Base-by-base conservation (phyloP, 306 rosid species). In the Medicago ruthenica region DNA sequence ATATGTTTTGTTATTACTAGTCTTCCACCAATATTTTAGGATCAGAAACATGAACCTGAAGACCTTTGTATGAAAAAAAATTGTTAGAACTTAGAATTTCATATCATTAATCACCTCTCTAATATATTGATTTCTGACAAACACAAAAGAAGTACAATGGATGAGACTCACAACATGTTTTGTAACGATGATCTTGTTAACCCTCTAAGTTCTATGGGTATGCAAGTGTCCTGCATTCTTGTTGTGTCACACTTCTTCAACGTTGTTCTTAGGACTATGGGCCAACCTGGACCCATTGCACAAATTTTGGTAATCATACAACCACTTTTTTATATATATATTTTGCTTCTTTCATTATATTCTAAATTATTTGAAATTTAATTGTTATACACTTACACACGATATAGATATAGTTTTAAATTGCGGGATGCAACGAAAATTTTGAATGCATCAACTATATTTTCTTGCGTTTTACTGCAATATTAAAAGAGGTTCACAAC, bases 241-340 rank as follows among this genome's bases (percentile, higher is more conserved):
- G 98, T 95, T 81, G 86, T 92, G 22, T 95, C 98, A 41, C 97
- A 92, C 69, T 75, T 92, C 76, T 95, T 95, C 78, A 90, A 95
- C 66, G 80, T 95, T 53, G 58, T 95, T 24, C 95, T 95, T 74
- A 92, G 85, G 70, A 77, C 89, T 41, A 27, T 90, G 6, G 97
- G 98, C 37, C 98, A 95, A 71, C 91, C 98, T 13, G 98, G 98
- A 13, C 88, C 97, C 72, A 86, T 95, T 63, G 93, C 97, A 21
- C 97, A 95, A 67, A 86, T 95, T 61, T 77, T 95, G 57, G 98
- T 91, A 75, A 76, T 51, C 37, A 34, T 6, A 34, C 7, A 34
- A 34, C 37, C 37, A 34, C 6, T 34, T 34, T 0, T 34, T 5
- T 34, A 5, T 34, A 34, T 34, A 34, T 34, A 34, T 34, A 0